Base-by-base conservation (phyloP, 2,329 filamentous ascomycete species). In the Lithohypha guttulata region DNA sequence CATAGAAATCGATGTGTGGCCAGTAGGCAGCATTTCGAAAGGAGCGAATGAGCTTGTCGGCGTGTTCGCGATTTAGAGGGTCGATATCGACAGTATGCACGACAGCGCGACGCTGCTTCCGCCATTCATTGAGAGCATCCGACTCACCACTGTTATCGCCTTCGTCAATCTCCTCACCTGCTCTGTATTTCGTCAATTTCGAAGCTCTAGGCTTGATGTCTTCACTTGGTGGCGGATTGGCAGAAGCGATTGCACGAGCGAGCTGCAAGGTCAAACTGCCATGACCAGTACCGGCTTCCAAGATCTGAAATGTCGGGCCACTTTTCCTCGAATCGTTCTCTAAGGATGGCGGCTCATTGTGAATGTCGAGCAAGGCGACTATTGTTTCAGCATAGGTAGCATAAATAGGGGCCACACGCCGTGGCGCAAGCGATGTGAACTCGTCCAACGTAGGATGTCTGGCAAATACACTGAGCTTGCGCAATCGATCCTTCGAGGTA, bases 251-350 rank as follows among this genome's bases (percentile, higher is more conserved):
- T 2, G 82, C 81, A 37, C 81, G 73, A 20, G 82, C 77, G 15
- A 91, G 67, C 53, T 87, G 75, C 3, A 91, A 60, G 1, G 83
- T 89, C 42, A 91, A 60, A 22, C 79, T 78, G 42, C 84, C 84
- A 66, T 87, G 82, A n/a, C 84, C 84, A 3, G 84, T 91, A 11
- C 84, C 84, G 32, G 83, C 83, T 59, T 91, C 84, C 37, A 91
- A 77, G 30, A 91, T 82, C 54, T 89, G 81, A 9, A 87, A 58
- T 0, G 69, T 72, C 6, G 64, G 58, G 25, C 50, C 46, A 2
- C 20, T 10, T 15, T 19, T 25, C 14, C 17, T 30, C 11, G 31
- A 17, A 11, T 50, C 35, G 14, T 51, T 25, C 35, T 46, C 46
- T 51, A 48, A 10, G 59, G 50, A 9, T 61, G 56, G 34, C 4